A percentile compares a stretch with the other conserved stretches of the same genome.
These are phyloP conservation scores for Paecilomyces formosus DNA, from an alignment of 2,329 filamentous ascomycete genomes.

Conservation along the genomic window DNA sequence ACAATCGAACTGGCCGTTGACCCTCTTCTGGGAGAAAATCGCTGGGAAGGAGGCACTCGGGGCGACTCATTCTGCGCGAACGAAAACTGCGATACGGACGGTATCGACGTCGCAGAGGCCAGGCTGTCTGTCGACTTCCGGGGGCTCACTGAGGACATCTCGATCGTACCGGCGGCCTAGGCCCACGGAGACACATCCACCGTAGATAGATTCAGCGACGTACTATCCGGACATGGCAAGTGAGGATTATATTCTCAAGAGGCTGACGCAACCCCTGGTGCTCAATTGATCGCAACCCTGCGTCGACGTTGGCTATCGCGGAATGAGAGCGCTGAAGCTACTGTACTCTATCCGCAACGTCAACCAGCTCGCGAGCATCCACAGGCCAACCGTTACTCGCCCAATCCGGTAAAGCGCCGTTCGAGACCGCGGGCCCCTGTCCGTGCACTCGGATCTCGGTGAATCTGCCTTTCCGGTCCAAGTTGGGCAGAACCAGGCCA, in stretches of 20 bases:
- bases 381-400: neutral
- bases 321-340: neutral
- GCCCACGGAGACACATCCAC: slow-evolving; percentile 20
- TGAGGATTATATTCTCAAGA: neutral
- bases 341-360: neutral
- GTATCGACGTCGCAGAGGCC: slow-evolving; percentile 46
- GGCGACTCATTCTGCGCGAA: slow-evolving; percentile 29
- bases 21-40: slow-evolving; percentile 51
- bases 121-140: slow-evolving; percentile 62
- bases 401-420: neutral
- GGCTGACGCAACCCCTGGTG: neutral
- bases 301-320: neutral
- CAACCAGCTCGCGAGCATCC: neutral
- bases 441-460: neutral
- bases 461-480: neutral
- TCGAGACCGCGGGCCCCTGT: neutral
- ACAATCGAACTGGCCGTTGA: slow-evolving; percentile 83
- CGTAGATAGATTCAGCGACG: slow-evolving; percentile 14
- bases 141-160: slow-evolving; percentile 55
- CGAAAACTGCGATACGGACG: slow-evolving; percentile 44
- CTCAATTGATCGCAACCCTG: neutral
- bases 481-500: neutral
- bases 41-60: slow-evolving; percentile 22
- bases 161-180: slow-evolving; percentile 29
- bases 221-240: neutral